Conservation (phyloP, 2,329 filamentous ascomycete genomes). For the Venturia pyrina region DNA sequence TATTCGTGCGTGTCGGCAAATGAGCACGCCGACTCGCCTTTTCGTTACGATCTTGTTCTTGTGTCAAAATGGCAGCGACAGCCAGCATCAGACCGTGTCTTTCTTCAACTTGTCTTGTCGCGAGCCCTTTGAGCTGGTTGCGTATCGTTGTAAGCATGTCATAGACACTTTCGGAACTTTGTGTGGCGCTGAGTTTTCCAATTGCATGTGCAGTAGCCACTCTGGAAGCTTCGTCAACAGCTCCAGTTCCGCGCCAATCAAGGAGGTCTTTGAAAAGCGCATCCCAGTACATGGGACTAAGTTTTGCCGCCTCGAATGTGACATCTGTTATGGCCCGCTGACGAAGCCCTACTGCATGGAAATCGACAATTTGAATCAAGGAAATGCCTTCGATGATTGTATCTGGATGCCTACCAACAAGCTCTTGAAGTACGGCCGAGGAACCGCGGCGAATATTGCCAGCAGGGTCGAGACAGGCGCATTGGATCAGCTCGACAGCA, state of each 20-base stretch:
- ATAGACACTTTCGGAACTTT: constrained; percentile 23
- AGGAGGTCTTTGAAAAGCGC: constrained; percentile 62
- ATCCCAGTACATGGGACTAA: constrained; percentile 55
- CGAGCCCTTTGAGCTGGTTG: constrained; percentile 36
- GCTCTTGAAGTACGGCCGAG: constrained; percentile 86
- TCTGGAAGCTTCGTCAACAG: constrained; percentile 64
- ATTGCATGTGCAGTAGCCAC: constrained; percentile 62
- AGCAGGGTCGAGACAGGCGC: constrained; percentile 76
- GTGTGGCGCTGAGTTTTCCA: constrained; percentile 44
- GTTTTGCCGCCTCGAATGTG: constrained; percentile 53
- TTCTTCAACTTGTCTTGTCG: constrained; percentile 54
- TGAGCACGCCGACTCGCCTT: constrained; percentile 11
- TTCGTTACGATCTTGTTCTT: not conserved
- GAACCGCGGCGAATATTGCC: constrained; percentile 90
- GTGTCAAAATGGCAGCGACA: constrained; percentile 42
- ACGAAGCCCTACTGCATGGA: constrained; percentile 82
- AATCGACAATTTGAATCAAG: constrained; percentile 84
- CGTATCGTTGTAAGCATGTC: constrained; percentile 34
- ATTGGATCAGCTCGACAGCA: constrained; percentile 69
- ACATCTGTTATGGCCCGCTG: constrained; percentile 74
- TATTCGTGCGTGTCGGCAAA: no score
- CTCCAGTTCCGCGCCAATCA: constrained; percentile 80
- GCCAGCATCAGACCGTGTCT: constrained; percentile 57
- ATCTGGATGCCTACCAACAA: constrained; percentile 87
- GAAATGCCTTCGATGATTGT: constrained; percentile 71